Evolutionary conservation across 2,329 filamentous ascomycete species (phyloP).

Genomic region (Cucurbitaria berberidis): DNA sequence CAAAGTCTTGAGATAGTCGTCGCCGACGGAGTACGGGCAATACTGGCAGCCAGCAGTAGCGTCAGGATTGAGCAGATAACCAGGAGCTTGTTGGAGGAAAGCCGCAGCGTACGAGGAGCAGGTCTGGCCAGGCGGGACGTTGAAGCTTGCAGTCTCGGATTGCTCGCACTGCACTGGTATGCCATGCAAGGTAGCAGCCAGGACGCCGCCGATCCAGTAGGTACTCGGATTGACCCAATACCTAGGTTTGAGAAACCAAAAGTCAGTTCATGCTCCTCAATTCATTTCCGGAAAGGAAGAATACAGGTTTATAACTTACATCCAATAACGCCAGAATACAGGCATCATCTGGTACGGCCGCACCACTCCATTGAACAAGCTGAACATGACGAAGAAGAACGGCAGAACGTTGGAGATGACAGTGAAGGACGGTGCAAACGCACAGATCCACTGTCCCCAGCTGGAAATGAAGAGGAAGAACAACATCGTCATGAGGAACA

Average conservation of each 20-base stretch:
- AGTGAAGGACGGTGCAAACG: constrained; percentile 79
- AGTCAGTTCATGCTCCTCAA: too few species aligned
- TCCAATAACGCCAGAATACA: constrained; percentile 76
- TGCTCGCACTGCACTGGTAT: constrained; percentile 54
- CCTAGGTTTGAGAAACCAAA: constrained; percentile 34
- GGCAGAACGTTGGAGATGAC: constrained; percentile 76
- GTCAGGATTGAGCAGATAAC: constrained; percentile 68
- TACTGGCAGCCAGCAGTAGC: constrained; percentile 69
- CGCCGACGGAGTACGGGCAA: constrained; percentile 70
- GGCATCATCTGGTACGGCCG: constrained; percentile 69
- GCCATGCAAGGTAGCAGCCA: constrained; percentile 66
- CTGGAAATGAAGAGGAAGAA: constrained; percentile 77
- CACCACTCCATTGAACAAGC: constrained; percentile 78
- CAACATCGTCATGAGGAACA: constrained; percentile 78
- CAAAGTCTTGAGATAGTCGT: constrained; percentile 68
- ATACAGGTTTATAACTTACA: constrained; percentile 67
- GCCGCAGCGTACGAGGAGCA: constrained; percentile 68
- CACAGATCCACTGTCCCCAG: constrained; percentile 86
- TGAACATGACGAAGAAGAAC: constrained; percentile 82
- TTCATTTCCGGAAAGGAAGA: too few species aligned
- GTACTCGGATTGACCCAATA: constrained; percentile 73
- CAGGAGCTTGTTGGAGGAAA: constrained; percentile 62
- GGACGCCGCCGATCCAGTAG: constrained; percentile 74
- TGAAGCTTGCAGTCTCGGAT: constrained; percentile 68
- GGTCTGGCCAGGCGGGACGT: constrained; percentile 67